Evolutionary conservation across 2,329 filamentous ascomycete species (phyloP).

Genomic region (Fusarium udum): DNA sequence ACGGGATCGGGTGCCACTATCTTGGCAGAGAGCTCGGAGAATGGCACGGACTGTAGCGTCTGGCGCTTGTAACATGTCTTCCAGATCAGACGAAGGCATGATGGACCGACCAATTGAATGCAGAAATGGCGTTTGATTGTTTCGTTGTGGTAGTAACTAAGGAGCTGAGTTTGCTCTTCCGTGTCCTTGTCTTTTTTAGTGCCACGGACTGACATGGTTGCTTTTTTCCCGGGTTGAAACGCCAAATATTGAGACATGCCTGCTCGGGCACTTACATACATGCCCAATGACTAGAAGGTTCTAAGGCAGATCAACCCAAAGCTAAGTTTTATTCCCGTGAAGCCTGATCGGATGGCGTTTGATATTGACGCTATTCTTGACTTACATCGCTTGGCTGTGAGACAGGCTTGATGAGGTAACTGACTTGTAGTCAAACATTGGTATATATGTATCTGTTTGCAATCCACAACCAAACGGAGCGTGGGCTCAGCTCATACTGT

Average conservation of each 20-base stretch:
- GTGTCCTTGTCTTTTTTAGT: neutral
- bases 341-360: neutral
- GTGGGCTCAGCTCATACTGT: neutral
- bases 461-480: neutral
- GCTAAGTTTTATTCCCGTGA: neutral
- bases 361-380: neutral
- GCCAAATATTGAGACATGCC: conserved; percentile 14
- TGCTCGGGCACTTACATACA: neutral
- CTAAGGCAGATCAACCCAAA: neutral
- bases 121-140: neutral
- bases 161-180: neutral
- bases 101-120: neutral
- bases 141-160: neutral
- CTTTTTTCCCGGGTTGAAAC: neutral
- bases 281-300: neutral
- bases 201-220: neutral
- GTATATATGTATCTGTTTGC: neutral
- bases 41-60: conserved; percentile 20
- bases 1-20: neutral
- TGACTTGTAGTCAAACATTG: neutral
- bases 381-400: conserved; percentile 1
- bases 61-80: neutral
- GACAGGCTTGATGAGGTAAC: neutral
- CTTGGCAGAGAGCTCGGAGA: conserved; percentile 23
- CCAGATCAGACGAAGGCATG: neutral